A percentile compares a stretch with the other conserved stretches of the same genome.
Evolutionary conservation across 2,329 filamentous ascomycete genomes (phyloP).

Genomic region (Alternaria sp.): DNA sequence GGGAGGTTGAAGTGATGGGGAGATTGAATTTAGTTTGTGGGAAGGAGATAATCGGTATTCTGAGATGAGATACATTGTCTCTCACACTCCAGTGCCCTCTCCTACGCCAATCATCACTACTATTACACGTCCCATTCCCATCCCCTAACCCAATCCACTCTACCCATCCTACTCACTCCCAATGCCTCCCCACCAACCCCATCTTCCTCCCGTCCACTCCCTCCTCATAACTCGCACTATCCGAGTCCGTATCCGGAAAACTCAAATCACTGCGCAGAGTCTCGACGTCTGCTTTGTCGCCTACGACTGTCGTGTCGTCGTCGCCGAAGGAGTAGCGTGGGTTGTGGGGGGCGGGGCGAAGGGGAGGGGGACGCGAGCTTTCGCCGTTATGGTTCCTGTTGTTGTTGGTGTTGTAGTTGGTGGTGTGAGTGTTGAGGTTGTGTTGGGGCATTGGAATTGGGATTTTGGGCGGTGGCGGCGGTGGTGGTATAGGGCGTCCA

Average conservation of each 20-base stretch:
- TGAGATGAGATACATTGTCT: not conserved
- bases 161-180: not conserved
- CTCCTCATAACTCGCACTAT: not conserved
- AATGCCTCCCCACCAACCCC: not conserved
- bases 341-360: not conserved
- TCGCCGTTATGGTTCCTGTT: not conserved
- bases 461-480: not conserved
- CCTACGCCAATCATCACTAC: not conserved
- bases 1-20: slow-evolving; percentile 36
- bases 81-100: no score
- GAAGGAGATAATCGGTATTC: not conserved
- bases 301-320: not conserved
- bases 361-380: not conserved
- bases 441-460: not conserved
- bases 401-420: not conserved
- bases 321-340: not conserved
- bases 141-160: not conserved
- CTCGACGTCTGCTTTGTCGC: not conserved
- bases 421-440: not conserved
- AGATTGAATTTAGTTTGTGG: fast-evolving
- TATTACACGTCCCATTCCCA: not conserved
- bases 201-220: not conserved
- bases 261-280: not conserved
- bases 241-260: not conserved
- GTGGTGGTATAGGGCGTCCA: not conserved